Base-by-base conservation (phyloP, 75 land plant species). In the Cryptomeria japonica region DNA sequence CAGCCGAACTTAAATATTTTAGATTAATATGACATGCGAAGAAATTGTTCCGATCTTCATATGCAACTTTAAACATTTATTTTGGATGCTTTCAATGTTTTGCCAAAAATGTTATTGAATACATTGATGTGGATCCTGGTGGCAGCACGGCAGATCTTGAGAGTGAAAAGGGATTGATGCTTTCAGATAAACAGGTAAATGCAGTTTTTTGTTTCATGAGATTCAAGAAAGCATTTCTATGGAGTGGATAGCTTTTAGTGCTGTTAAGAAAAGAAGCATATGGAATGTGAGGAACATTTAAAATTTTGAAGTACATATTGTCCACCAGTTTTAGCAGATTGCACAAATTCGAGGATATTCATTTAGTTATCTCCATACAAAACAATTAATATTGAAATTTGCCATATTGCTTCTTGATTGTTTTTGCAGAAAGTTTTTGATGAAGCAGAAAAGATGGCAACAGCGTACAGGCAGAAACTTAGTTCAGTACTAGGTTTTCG, bases 361-460 rank as follows among this genome's bases (percentile, higher is more conserved):
- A 82, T 82, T 46, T 11, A 28, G 49, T 82, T 82, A 44, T 22
- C 49, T 44, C 16, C 28, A 39, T 82, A 3, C 19, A 10, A 82
- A 82, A 12, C 84, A 25, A 46, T 9, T 82, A n/a, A 82, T 44
- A 44, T 28, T 47, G n/a, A 28, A 9, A 0, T 47, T 46, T 82
- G 10, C 28, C 78, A 41, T 56, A 28, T 88, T 22, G 39, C 85
- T 28, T 25, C 49, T 58, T 89, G 72, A 41, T 31, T 84, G 80
- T 39, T 37, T 85, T 53, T 68, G n/a, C 91, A 96, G 97, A 94
- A 84, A 93, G 96, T 96, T 19, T 95, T 94, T 88, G 58, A 91
- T 36, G 98, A 95, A 84, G 98, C 98, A 36, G 94, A 95, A 85
- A 87, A 86, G 73, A 94, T 94, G 93, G 95, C 97, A 44, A 92